These are phyloP conservation scores for Porcisia hertigi DNA, from an alignment of 208 protist genomes.

Conservation along the genomic window DNA sequence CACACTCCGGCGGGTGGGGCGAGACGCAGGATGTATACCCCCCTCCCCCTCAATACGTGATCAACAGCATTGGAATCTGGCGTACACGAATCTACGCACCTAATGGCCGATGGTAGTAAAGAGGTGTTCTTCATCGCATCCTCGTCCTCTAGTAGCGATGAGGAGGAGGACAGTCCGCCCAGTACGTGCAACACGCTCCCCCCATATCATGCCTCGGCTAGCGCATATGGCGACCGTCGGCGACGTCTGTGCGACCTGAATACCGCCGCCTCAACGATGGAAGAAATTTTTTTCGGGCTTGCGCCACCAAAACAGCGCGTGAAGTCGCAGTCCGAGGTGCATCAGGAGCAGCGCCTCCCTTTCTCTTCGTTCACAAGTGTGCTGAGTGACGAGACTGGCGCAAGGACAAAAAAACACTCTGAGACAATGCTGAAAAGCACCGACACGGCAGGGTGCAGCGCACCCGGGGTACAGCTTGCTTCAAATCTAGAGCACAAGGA, in stretches of 20 bases:
- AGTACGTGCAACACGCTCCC: not conserved
- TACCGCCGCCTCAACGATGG: constrained; percentile 14
- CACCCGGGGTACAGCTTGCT: not conserved
- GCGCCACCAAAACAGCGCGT: constrained; percentile 2
- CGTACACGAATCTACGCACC: not conserved
- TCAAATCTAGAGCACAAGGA: not conserved
- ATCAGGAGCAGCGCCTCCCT: not conserved
- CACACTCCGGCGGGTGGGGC: not conserved
- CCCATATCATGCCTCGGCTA: not conserved
- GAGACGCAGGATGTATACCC: too few relatives aligned
- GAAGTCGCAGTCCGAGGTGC: not conserved
- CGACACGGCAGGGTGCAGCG: not conserved
- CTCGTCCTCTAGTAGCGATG: constrained; percentile 7
- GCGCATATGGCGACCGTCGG: not conserved
- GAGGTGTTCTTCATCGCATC: constrained; percentile 14
- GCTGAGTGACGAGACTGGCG: not conserved
- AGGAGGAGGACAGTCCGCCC: not conserved
- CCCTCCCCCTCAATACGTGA: too few relatives aligned
- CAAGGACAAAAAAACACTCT: not conserved
- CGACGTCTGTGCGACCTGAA: not conserved
- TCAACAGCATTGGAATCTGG: not conserved
- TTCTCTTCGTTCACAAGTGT: not conserved
- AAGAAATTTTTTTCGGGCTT: constrained; percentile 20
- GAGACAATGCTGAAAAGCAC: not conserved
- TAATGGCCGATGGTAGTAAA: constrained; percentile 2